Percentiles rank a stretch among this genome's conserved stretches.
Conservation (phyloP, 768 basidiomycete species). For the Fomitopsis serialis region DNA sequence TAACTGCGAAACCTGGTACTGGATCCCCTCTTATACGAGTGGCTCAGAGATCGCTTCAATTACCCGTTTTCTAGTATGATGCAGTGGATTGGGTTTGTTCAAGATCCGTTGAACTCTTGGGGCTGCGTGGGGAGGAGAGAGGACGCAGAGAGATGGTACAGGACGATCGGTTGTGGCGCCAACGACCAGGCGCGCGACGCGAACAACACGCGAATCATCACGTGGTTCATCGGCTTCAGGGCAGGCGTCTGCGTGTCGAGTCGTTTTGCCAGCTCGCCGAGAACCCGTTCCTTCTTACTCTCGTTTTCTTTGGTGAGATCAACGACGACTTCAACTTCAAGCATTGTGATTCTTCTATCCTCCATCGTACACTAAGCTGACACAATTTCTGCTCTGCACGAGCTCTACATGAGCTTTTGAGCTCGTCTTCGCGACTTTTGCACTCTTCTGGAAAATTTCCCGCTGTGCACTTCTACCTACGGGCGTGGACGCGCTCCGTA, state of each 20-base stretch:
- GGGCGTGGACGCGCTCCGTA: background rate
- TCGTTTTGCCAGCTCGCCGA: background rate
- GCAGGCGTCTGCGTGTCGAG: conserved; percentile 4
- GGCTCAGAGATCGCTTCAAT: too few relatives aligned
- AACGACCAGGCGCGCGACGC: background rate
- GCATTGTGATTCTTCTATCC: background rate
- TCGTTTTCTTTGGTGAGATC: background rate
- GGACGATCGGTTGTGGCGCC: background rate
- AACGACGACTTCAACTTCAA: background rate
- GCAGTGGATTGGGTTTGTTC: too few relatives aligned
- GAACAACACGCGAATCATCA: background rate
- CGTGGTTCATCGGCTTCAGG: conserved; percentile 1
- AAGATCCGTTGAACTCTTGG: too few relatives aligned
- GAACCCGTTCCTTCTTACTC: background rate
- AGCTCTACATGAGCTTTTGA: too few relatives aligned
- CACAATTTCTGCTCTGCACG: background rate
- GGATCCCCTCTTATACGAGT: too few relatives aligned
- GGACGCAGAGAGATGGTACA: background rate
- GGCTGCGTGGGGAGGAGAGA: background rate
- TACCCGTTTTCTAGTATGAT: too few relatives aligned
- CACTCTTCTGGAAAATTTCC: background rate
- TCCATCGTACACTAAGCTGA: background rate
- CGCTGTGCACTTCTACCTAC: background rate
- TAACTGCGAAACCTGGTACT: too few relatives aligned
- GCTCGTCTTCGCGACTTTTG: too few relatives aligned